Base-by-base conservation (phyloP, 2,329 filamentous ascomycete species). In the Colletotrichum sp. region DNA sequence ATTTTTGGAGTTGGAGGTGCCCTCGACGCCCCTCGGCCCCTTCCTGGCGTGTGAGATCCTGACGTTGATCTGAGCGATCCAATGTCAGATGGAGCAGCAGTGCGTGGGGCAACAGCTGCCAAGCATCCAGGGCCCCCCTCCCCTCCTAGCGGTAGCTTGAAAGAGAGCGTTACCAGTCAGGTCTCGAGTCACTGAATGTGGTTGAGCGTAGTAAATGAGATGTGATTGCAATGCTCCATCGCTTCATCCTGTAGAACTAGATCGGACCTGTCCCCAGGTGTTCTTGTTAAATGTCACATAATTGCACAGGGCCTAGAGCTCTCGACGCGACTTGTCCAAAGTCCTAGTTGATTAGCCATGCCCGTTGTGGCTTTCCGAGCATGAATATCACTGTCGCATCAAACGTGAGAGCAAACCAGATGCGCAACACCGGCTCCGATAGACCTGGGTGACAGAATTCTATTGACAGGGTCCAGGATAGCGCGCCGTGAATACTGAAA, bases 71-170 rank as follows among this genome's bases (percentile, higher is more conserved):
- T 74, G 43, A 66, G 65, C 59, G 74, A 76, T 75, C 66, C 52
- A 71, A 76, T 75, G 70, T 75, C 52, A 76, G 74, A 71, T 75
- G 60, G 71, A 76, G 66, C 74, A 76, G 66, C 67, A 75, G 60
- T 69, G 34, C 72, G 66, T 76, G 66, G 61, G 74, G 71, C 71
- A 64, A 71, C 66, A 74, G 32, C 39, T 71, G 72, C 74, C 74
- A 75, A 76, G 74, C 60, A 76, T 76, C 39, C 71, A 75, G 52
- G 74, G 66, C 28, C 61, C 71, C 71, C 39, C 43, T 52, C 43
- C 43, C 39, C 18, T 48, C 39, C 6, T 48, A 63, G 60, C 34
- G 16, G 28, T 32, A 65, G 64, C 52, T 55, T 36, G 21, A 28
- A 18, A 60, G 60, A 65, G 36, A 16, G 32, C 36, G 48, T 65